Conservation (phyloP, 495 filamentous ascomycete species). For the Chaetomium fimeti region DNA sequence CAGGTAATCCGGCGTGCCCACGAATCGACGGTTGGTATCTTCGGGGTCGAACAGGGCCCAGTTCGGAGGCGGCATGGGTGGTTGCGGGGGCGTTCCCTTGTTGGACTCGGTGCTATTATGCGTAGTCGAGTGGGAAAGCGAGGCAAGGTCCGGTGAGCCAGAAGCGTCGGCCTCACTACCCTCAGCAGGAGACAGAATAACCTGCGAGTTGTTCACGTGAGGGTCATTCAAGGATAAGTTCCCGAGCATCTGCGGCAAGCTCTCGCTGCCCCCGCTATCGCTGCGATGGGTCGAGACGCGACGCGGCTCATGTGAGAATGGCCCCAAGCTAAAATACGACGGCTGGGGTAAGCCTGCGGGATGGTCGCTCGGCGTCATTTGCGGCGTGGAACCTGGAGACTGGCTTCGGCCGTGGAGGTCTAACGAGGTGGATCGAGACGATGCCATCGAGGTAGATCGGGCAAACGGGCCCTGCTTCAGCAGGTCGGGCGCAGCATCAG, state of each 20-base stretch:
- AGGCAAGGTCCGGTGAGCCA: conserved; percentile 68
- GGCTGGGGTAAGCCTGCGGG: conserved; percentile 67
- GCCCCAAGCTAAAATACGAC: conserved; percentile 84
- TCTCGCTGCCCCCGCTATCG: conserved; percentile 87
- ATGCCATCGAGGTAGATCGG: conserved; percentile 78
- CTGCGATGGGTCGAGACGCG: conserved; percentile 85
- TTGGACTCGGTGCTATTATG: conserved; percentile 44
- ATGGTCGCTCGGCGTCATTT: conserved; percentile 76
- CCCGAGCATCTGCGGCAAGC: conserved; percentile 77
- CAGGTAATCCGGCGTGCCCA: conserved; percentile 95
- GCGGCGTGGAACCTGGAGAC: conserved; percentile 79
- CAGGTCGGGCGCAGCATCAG: conserved; percentile 82
- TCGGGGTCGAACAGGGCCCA: conserved; percentile 97
- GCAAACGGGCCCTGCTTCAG: conserved; percentile 90
- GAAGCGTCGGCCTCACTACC: conserved; percentile 52
- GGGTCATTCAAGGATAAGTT: conserved; percentile 76
- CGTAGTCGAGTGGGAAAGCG: conserved; percentile 62
- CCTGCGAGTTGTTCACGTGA: conserved; percentile 37
- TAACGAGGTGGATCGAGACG: conserved; percentile 93
- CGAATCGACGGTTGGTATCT: conserved; percentile 88
- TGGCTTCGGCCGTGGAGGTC: conserved; percentile 72
- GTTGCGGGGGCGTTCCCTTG: conserved; percentile 62
- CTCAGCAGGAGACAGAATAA: conserved; percentile 59
- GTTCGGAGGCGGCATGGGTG: conserved; percentile 84
- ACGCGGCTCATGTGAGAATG: conserved; percentile 69